Conservation (phyloP, 2,329 filamentous ascomycete species). For the Scytalidium sp. region DNA sequence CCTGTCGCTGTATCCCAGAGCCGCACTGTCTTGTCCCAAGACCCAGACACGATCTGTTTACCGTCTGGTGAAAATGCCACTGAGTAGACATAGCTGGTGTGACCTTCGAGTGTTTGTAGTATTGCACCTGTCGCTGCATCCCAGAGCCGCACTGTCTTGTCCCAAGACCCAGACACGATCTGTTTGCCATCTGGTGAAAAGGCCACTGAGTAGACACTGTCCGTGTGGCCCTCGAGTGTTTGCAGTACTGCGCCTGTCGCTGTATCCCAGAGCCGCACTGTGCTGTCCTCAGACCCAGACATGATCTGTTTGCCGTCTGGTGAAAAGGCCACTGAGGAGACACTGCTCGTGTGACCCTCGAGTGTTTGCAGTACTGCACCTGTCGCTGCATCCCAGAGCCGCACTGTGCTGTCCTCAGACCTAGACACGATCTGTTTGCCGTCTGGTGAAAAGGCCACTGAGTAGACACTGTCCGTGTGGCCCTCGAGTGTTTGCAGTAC, state of each 20-base stretch:
- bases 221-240: conserved; percentile 75
- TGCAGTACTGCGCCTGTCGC: conserved; percentile 70
- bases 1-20: conserved; percentile 5
- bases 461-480: conserved; percentile 4
- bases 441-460: conserved; percentile 10
- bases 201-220: conserved; percentile 1
- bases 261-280: conserved; percentile 57
- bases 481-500: conserved; percentile 12
- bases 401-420: not conserved
- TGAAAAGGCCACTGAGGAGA: conserved; percentile 3
- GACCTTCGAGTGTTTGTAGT: conserved; percentile 5
- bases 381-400: not conserved
- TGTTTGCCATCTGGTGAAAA: conserved; percentile 8
- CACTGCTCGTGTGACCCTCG: not conserved
- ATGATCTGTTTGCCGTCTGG: conserved; percentile 8
- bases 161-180: conserved; percentile 1
- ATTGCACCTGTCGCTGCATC: conserved; percentile 1
- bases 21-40: not conserved
- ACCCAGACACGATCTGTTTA: not conserved
- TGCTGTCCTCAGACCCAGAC: conserved; percentile 49
- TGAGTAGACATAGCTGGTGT: not conserved
- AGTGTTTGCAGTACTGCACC: not conserved
- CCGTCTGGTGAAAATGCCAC: conserved; percentile 11
- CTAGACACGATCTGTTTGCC: conserved; percentile 7
- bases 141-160: conserved; percentile 8